Percentiles rank a stretch among this genome's conserved stretches.
Conservation (phyloP, 805 yeast genomes). For the Wickerhamiella allomyrinae region DNA sequence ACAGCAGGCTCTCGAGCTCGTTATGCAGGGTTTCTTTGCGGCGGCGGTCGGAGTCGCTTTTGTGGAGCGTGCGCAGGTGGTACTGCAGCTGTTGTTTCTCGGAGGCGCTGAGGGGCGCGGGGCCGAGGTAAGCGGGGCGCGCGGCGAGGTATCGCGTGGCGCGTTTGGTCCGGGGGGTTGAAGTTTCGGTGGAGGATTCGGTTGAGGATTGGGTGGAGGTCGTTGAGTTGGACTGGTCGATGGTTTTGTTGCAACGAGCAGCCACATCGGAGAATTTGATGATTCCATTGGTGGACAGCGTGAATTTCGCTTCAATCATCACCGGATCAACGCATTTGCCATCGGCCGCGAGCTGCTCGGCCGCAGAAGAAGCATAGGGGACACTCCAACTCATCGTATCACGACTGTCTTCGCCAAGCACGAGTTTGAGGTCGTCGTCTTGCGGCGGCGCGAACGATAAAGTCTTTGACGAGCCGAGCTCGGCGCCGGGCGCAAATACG, state of each 20-base stretch:
- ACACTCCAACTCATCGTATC: conserved; percentile 22
- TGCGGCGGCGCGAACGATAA: conserved; percentile 16
- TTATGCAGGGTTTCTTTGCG: conserved; percentile 48
- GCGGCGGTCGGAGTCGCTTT: conserved; percentile 40
- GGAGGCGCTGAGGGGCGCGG: conserved; percentile 36
- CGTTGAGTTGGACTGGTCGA: conserved; percentile 7
- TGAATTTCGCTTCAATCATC: conserved; percentile 10
- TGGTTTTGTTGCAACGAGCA: conserved; percentile 11
- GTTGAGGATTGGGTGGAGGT: conserved; percentile 6
- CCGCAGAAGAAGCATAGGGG: conserved; percentile 14
- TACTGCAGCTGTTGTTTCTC: conserved; percentile 33
- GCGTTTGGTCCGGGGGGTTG: not conserved
- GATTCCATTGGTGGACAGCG: conserved; percentile 11
- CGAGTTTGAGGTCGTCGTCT: conserved; percentile 24
- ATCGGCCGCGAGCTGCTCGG: conserved; percentile 20
- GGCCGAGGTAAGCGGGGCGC: conserved; percentile 27
- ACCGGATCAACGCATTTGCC: conserved; percentile 12
- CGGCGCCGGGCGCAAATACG: conserved; percentile 18
- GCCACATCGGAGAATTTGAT: conserved; percentile 12
- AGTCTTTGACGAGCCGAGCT: conserved; percentile 23
- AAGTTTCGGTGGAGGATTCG: conserved; percentile 6
- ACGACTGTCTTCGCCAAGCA: conserved; percentile 28
- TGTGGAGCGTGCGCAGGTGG: conserved; percentile 39
- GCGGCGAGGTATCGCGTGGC: conserved; percentile 9
- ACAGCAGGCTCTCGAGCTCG: conserved; percentile 56